phyloP scores from a whole-genome alignment of 2,329 filamentous ascomycete genomes.

The Aspergillus awamori region DNA sequence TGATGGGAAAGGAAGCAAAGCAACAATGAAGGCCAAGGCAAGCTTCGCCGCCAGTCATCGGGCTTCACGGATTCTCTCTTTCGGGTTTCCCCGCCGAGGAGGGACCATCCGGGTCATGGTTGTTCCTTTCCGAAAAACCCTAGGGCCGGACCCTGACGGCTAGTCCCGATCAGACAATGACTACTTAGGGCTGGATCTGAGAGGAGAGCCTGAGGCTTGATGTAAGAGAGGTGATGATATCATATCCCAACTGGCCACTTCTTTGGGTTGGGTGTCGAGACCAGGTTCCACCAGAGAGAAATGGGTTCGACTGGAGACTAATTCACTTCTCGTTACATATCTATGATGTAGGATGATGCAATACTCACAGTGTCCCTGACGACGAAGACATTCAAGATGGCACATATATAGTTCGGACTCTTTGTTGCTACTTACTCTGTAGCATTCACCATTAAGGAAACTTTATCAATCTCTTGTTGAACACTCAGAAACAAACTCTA shows the following conservation, averaged over 20 bases:
- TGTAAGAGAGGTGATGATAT: slow-evolving; percentile 9
- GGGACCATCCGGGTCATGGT: slow-evolving; percentile 20
- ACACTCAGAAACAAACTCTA: not conserved
- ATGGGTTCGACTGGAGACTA: not conserved
- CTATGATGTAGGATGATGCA: slow-evolving; percentile 42
- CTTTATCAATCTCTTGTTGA: not conserved
- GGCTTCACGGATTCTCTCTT: slow-evolving; percentile 11
- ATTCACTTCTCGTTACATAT: slow-evolving; percentile 12
- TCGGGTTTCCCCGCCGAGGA: slow-evolving; percentile 25
- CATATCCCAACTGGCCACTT: not conserved
- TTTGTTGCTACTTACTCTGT: not conserved
- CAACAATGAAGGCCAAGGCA: slow-evolving; percentile 6
- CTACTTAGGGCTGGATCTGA: slow-evolving; percentile 25
- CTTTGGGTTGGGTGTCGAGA: not conserved
- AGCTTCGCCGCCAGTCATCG: slow-evolving; percentile 8
- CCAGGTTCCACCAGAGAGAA: not conserved
- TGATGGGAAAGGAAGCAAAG: not conserved
- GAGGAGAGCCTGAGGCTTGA: not conserved
- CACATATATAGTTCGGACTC: not conserved
- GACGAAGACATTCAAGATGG: not conserved
- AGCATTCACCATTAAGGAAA: not conserved
- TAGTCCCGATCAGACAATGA: slow-evolving; percentile 13
- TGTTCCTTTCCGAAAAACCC: slow-evolving; percentile 30
- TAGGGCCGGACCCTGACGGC: slow-evolving; percentile 34
- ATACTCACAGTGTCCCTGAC: slow-evolving; percentile 14